Conservation (phyloP, 2,329 filamentous ascomycete genomes). For the Diplocarpon mali region DNA sequence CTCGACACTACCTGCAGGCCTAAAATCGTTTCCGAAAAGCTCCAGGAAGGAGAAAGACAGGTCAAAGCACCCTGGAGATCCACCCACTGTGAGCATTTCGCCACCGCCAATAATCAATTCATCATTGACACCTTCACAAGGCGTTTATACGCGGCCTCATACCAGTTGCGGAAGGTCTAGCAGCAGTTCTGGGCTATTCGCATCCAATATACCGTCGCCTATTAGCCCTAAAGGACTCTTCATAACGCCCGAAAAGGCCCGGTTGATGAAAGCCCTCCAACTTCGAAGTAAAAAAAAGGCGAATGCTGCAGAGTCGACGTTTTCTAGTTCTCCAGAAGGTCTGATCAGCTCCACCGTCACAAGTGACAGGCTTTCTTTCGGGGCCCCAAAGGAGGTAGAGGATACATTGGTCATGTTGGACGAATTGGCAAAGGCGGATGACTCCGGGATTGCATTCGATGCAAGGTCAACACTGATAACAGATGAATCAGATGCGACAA, state of each 20-base stretch:
- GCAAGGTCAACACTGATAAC: conserved; percentile 29
- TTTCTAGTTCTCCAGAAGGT: conserved; percentile 5
- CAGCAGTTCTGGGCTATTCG: conserved; percentile 20
- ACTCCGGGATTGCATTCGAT: conserved; percentile 45
- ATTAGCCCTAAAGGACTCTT: conserved; percentile 28
- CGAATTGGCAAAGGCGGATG: conserved; percentile 31
- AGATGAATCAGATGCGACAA: conserved; percentile 28
- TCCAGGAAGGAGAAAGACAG: conserved; percentile 38
- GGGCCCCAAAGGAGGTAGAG: conserved; percentile 15
- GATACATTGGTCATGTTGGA: conserved; percentile 20
- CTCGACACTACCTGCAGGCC: conserved; percentile 68
- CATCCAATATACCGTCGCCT: conserved; percentile 16
- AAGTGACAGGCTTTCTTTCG: conserved; percentile 4
- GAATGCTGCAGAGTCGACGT: conserved; percentile 19
- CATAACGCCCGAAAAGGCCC: conserved; percentile 82
- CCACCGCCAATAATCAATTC: conserved; percentile 20
- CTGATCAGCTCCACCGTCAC: conserved; percentile 5
- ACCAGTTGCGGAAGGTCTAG: conserved; percentile 27
- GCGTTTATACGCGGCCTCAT: conserved; percentile 21
- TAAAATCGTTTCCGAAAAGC: conserved; percentile 56
- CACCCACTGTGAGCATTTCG: conserved; percentile 22
- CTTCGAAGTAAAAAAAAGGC: conserved; percentile 69
- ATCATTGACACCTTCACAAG: conserved; percentile 23
- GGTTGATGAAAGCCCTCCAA: conserved; percentile 90
- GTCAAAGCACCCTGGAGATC: conserved; percentile 26